Evolutionary conservation across 345 rosid genomes (phyloP), one percentile per base, ranked within the genome.

Genomic region (Arabis hirsuta): DNA sequence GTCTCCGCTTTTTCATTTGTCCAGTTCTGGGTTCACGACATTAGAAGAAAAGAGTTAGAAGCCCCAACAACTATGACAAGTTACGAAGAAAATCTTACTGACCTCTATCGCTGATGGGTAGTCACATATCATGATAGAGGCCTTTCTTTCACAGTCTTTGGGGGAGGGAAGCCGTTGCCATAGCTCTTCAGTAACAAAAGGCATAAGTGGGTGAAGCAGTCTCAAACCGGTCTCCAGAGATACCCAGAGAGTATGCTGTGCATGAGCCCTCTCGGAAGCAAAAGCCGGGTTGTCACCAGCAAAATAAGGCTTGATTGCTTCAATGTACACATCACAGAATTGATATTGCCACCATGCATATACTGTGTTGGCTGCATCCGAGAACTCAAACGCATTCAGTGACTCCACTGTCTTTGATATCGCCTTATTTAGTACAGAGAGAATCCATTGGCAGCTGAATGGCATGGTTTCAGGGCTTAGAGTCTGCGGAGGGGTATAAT

Each of bases 341-440:
- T 91, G 90, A 66, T 95, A 91, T 39, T 90, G 97, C 99, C 96
- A 95, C 99, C 99, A 95, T 8, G 91, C 90, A 74, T 91, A 91
- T 41, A 90, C 83, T 7, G 83, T 59, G 61, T 86, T 86, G 55
- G 97, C 76, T 58, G 98, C 96, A 78, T 87, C 94, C 5, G 98
- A 86, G 69, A 91, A 86, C 52, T 91, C 96, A 51, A 79, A 91
- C 9, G 90, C 80, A 55, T 90, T 55, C 77, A 91, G 56, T 7
- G 92, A 84, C 3, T 69, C 67, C 34, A 82, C 85, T 2, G 92
- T 91, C 77, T 74, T 86, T 20, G 82, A 69, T 71, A 86, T 81
- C 51, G 96, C 92, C 82, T 82, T 85, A 76, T 90, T 95, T 66
- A 90, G 81, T 71, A 81, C 85, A 16, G 97, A 85, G 46, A 91